A percentile compares a stretch with the other conserved stretches of the same genome.
phyloP scores from a whole-genome alignment of 1,139 yeast species.

The Hemisphaericaspora lyxosophila region DNA sequence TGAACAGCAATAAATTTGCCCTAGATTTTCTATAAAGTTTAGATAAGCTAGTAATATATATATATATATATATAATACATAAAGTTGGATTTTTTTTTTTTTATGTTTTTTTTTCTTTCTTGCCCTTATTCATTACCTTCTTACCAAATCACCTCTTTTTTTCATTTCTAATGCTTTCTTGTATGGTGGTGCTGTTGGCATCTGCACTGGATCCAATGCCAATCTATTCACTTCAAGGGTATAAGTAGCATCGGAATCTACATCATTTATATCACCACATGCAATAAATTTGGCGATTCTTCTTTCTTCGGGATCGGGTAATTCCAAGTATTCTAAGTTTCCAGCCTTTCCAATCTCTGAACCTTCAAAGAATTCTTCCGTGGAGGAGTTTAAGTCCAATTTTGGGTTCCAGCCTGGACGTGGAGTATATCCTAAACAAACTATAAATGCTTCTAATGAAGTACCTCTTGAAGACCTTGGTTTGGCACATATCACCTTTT shows the following conservation, averaged over 20 bases:
- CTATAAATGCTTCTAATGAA: constrained; percentile 89
- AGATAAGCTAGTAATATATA: neutral
- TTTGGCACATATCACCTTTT: constrained; percentile 87
- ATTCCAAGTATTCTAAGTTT: constrained; percentile 41
- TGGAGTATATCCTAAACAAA: constrained; percentile 84
- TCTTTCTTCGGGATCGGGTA: constrained; percentile 58
- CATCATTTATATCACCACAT: constrained; percentile 85
- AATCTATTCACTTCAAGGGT: constrained; percentile 51
- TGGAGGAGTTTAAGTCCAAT: constrained; percentile 56
- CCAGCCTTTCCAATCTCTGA: constrained; percentile 57
- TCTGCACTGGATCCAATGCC: constrained; percentile 84
- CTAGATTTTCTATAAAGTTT: neutral
- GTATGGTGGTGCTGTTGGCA: constrained; percentile 96
- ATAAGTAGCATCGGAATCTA: constrained; percentile 95
- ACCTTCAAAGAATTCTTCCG: constrained; percentile 79
- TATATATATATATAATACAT: too few species aligned
- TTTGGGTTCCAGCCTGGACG: constrained; percentile 79
- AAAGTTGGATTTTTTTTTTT: too few species aligned
- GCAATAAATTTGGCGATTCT: constrained; percentile 84
- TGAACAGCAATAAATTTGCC: neutral
- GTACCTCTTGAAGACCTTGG: constrained; percentile 95
- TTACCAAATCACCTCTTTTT: constrained; percentile 60
- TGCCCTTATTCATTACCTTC: constrained; percentile 21
- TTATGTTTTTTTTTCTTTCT: constrained; percentile 14
- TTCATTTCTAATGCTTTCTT: constrained; percentile 87